A percentile compares a stretch with the other conserved stretches of the same genome.
phyloP scores from a whole-genome alignment of 108 stramenopile species.

The Cyclotella atomus region DNA sequence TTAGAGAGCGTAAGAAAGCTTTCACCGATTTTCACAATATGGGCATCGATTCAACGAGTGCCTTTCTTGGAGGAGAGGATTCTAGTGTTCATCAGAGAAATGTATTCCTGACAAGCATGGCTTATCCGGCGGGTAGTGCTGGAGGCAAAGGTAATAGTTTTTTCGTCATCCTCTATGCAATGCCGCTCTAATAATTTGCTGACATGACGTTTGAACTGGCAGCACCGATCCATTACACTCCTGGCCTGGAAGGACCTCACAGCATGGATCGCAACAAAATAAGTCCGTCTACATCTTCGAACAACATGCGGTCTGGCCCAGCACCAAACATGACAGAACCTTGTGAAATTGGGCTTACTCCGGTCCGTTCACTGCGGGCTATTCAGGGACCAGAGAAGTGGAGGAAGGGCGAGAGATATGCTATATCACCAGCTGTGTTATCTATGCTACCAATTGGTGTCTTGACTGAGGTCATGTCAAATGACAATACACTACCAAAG shows the following conservation, averaged over 20 bases:
- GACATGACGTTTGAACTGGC: not conserved
- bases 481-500: conserved; percentile 17
- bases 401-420: conserved; percentile 65
- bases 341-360: conserved; percentile 19
- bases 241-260: conserved; percentile 20
- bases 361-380: conserved; percentile 60
- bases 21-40: conserved; percentile 86
- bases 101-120: conserved; percentile 43
- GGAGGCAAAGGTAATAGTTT: conserved; percentile 40
- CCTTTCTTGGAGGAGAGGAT: conserved; percentile 85
- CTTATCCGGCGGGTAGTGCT: conserved; percentile 35
- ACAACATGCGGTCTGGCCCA: conserved; percentile 13
- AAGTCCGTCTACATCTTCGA: conserved; percentile 27
- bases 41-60: conserved; percentile 69
- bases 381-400: conserved; percentile 72
- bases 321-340: conserved; percentile 16
- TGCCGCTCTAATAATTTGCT: not conserved
- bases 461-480: conserved; percentile 52
- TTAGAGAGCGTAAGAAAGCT: conserved; percentile 66
- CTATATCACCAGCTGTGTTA: conserved; percentile 76
- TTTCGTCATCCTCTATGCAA: too few species aligned
- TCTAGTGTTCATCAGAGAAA: conserved; percentile 45
- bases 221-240: conserved; percentile 12
- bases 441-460: conserved; percentile 68
- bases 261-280: conserved; percentile 41